Evolutionary conservation across 306 rosid species (phyloP).

Genomic region (Medicago truncatula): DNA sequence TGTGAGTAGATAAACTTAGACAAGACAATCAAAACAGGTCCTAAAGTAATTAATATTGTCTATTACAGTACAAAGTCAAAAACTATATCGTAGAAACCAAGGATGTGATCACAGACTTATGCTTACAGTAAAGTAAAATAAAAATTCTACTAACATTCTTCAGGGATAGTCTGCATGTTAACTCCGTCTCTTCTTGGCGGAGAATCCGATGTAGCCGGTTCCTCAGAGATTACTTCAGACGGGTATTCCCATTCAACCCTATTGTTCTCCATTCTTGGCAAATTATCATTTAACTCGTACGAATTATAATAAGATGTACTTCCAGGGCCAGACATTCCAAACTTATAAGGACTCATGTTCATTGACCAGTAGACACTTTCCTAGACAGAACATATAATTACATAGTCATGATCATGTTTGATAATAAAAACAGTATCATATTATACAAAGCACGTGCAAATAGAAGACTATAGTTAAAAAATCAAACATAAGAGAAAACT

Average conservation of each 20-base stretch:
- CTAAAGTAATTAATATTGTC: not conserved
- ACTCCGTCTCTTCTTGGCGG: constrained; percentile 65
- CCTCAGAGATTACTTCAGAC: constrained; percentile 53
- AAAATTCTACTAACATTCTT: constrained; percentile 73
- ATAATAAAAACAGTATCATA: constrained; percentile 3
- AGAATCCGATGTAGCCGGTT: constrained; percentile 56
- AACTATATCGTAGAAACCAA: constrained; percentile 21
- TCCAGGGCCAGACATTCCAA: constrained; percentile 68
- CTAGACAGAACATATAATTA: constrained; percentile 51
- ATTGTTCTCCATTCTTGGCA: constrained; percentile 74
- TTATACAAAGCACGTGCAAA: constrained; percentile 29
- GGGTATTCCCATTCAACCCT: constrained; percentile 79
- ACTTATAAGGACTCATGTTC: constrained; percentile 83
- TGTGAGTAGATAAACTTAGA: not conserved
- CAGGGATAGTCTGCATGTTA: constrained; percentile 68
- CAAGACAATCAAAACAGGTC: not conserved
- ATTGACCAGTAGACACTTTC: constrained; percentile 87
- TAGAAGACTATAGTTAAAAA: not conserved
- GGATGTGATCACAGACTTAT: constrained; percentile 8
- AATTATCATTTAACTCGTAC: constrained; percentile 70
- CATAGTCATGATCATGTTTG: constrained; percentile 16
- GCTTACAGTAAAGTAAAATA: constrained; percentile 19
- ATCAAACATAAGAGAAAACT: not conserved
- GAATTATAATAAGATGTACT: constrained; percentile 67
- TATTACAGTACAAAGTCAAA: not conserved